A percentile compares a stretch with the other conserved stretches of the same genome.
phyloP scores from a whole-genome alignment of 768 basidiomycete species.

The Pisolithus albus region DNA sequence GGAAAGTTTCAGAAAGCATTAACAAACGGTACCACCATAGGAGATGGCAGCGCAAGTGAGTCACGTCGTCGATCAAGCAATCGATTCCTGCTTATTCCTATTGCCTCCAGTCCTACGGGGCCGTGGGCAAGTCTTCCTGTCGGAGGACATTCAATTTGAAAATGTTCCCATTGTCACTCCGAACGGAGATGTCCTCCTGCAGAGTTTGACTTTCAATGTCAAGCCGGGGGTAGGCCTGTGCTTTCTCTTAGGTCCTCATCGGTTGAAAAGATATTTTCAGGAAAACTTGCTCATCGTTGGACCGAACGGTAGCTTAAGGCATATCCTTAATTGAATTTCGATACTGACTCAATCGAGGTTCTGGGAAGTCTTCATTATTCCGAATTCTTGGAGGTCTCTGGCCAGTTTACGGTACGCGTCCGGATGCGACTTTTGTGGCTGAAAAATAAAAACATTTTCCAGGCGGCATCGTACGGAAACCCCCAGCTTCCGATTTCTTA shows the following conservation, averaged over 20 bases:
- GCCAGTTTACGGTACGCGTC: constrained; percentile 54
- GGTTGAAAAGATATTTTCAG: constrained; percentile 30
- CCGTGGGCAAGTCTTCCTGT: constrained; percentile 72
- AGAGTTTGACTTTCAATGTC: constrained; percentile 80
- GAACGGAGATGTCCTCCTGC: constrained; percentile 88
- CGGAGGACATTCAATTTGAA: constrained; percentile 88
- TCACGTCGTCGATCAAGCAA: neutral
- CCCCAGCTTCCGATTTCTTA: constrained; percentile 81
- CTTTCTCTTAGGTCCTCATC: constrained; percentile 1
- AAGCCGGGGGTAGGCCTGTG: constrained; percentile 61
- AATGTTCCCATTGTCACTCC: constrained; percentile 94
- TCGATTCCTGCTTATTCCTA: neutral
- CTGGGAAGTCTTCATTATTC: constrained; percentile 88
- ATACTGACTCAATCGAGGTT: constrained; percentile 38
- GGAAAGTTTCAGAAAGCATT: constrained; percentile 88
- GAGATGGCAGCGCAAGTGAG: constrained; percentile 73
- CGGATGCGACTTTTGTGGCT: neutral
- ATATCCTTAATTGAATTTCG: neutral
- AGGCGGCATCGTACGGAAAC: constrained; percentile 81
- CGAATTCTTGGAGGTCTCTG: constrained; percentile 96
- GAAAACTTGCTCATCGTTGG: constrained; percentile 91
- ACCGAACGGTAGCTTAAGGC: constrained; percentile 64
- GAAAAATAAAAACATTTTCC: neutral
- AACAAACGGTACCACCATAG: constrained; percentile 65
- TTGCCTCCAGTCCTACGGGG: constrained; percentile 58